Evolutionary conservation across 805 yeast genomes (phyloP), one percentile per base, ranked within the genome.

Genomic region (Kazachstania psychrophila): DNA sequence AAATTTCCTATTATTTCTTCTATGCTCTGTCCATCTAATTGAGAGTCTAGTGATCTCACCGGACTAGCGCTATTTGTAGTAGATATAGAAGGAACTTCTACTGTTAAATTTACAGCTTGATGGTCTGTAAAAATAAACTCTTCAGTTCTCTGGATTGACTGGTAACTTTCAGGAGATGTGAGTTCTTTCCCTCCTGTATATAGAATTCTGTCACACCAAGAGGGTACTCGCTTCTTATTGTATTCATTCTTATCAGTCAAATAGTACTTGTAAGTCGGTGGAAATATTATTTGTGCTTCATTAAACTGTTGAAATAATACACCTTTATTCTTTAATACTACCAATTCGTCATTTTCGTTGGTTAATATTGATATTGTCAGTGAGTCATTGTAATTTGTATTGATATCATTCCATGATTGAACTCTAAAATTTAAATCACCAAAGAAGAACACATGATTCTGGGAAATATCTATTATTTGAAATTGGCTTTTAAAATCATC

Each of bases 171-270:
- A 58, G 65, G 36, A 2, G 35, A 41, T 24, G 10, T 43, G 40
- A 24, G 14, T 13, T 42, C 37, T 6, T 53, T 46, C 40, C 77
- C 73, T 2, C 65, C 52, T 38, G 72, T 70, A 49, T 64, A 84
- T 31, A 88, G 54, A 5, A 88, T 72, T 36, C 97, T 61, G 54
- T 88, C 97, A 58, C 96, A 87, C 94, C 95, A 88, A 6, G 94
- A 79, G 0, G 96, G 94, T 1, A 64, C 62, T 38, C 96, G 65
- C 45, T 75, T 77, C 2, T 54, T 28, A 41, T 73, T 72, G 54
- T 73, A 82, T 8, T 61, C 57, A n/a, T 69, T 66, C 3, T 38
- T 33, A 0, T 77, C 65, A 23, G 73, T 70, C 2, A 68, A 40
- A 34, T 58, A 56, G 54, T 65, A 83, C 59, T 88, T 88, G 64